Evolutionary conservation across 371 early-diverging fungal species (phyloP).

Genomic region (Mortierella sp.): DNA sequence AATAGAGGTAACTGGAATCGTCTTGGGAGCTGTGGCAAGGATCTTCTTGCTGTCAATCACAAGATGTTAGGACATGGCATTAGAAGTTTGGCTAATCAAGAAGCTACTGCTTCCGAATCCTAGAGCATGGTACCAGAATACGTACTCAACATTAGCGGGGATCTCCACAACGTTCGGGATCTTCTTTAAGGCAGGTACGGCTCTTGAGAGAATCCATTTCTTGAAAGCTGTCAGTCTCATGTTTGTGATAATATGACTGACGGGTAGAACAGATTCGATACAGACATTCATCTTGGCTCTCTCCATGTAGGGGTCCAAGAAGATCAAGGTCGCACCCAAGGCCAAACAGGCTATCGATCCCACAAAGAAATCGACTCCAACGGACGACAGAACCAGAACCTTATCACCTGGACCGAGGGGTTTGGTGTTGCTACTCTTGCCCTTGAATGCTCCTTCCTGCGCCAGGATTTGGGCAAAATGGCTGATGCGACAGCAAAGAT

Average conservation of each 20-base stretch:
- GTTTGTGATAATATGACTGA: conserved; percentile 50
- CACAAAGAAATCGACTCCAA: conserved; percentile 53
- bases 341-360: conserved; percentile 47
- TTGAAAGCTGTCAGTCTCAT: conserved; percentile 52
- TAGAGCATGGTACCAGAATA: background rate
- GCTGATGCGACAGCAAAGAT: conserved; percentile 47
- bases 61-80: background rate
- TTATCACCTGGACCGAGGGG: conserved; percentile 38
- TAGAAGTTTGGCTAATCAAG: background rate
- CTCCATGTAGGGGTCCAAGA: conserved; percentile 52
- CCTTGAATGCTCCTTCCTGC: conserved; percentile 22
- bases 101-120: background rate
- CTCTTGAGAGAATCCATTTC: conserved; percentile 52
- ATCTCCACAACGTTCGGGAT: conserved; percentile 49
- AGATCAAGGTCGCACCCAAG: conserved; percentile 42
- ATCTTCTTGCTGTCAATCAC: conserved; percentile 20
- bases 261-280: conserved; percentile 51
- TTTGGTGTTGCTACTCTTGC: conserved; percentile 10
- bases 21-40: conserved; percentile 28
- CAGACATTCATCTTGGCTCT: conserved; percentile 54
- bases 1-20: conserved; percentile 35
- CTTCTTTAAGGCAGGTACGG: conserved; percentile 49
- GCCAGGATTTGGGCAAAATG: conserved; percentile 47
- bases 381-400: conserved; percentile 43
- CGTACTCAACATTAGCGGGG: conserved; percentile 48